Evolutionary conservation across 371 early-diverging fungal genomes (phyloP).

Genomic region (Syncephalastrum sp.): DNA sequence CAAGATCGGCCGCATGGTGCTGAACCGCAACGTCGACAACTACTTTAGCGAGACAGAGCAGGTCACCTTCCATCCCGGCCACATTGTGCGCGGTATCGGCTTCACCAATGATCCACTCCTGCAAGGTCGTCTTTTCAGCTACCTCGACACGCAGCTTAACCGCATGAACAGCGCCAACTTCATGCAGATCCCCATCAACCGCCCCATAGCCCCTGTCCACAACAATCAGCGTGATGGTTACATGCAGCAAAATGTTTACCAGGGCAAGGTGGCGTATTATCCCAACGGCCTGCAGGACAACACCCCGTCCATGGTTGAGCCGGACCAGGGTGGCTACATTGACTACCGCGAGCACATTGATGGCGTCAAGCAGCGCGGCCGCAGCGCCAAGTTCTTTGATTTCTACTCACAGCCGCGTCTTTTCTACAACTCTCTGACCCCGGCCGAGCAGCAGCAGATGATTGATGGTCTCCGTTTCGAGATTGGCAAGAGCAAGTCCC

Average conservation of each 20-base stretch:
- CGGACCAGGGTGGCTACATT: conserved; percentile 28
- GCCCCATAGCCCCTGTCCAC: conserved; percentile 33
- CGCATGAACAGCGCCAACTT: conserved; percentile 44
- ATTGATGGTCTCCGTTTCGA: conserved; percentile 41
- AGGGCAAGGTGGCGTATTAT: conserved; percentile 29
- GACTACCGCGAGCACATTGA: conserved; percentile 30
- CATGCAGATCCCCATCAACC: conserved; percentile 53
- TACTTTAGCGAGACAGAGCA: conserved; percentile 56
- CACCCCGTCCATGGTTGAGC: conserved; percentile 26
- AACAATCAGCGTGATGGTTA: conserved; percentile 54
- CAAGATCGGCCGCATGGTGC: conserved; percentile 40
- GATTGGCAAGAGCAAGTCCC: conserved; percentile 27
- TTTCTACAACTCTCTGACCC: conserved; percentile 41
- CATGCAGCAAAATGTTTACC: conserved; percentile 22
- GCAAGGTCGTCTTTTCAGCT: conserved; percentile 49
- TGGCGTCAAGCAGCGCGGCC: conserved; percentile 21
- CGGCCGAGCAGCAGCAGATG: conserved; percentile 37
- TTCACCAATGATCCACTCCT: conserved; percentile 45
- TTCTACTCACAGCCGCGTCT: conserved; percentile 43
- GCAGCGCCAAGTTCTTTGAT: conserved; percentile 31
- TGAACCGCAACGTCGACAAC: conserved; percentile 48
- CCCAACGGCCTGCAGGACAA: conserved; percentile 31
- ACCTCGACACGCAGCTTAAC: conserved; percentile 49
- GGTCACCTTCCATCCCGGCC: conserved; percentile 30
- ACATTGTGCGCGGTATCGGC: conserved; percentile 44